A percentile compares a stretch with the other conserved stretches of the same genome.
These are phyloP conservation scores for Penicillium longicatenatum DNA, from an alignment of 495 filamentous ascomycete genomes.

Conservation along the genomic window DNA sequence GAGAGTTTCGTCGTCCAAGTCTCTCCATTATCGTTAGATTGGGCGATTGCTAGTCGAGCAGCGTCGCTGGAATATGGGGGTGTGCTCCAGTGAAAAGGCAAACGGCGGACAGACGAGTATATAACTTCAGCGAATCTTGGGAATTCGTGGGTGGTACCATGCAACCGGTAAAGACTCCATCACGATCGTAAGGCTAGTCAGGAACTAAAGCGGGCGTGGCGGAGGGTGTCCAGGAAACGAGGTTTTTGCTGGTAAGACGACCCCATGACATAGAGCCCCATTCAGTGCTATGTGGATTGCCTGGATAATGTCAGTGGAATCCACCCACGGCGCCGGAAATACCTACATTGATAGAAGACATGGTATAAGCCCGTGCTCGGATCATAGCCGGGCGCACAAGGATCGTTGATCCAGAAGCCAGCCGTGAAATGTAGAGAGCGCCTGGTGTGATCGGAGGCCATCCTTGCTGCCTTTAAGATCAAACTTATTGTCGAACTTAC, in stretches of 20 bases:
- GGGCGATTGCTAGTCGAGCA: too few species aligned
- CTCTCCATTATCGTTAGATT: too few species aligned
- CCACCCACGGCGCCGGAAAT: too few species aligned
- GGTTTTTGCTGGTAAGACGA: not conserved
- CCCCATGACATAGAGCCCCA: not conserved
- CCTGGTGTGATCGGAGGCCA: too few species aligned
- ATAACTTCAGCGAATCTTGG: not conserved
- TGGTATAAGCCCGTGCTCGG: not conserved
- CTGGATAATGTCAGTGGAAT: too few species aligned
- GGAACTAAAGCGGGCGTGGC: not conserved
- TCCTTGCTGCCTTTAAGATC: too few species aligned
- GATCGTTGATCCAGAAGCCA: not conserved
- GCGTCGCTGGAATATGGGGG: not conserved
- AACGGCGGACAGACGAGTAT: not conserved
- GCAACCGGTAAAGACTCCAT: not conserved
- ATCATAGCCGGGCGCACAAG: not conserved
- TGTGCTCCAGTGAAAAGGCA: not conserved
- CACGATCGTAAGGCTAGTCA: not conserved
- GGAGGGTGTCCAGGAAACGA: not conserved
- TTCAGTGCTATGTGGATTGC: not conserved
- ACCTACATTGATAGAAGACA: not conserved
- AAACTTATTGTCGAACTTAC: too few species aligned
- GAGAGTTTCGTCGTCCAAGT: too few species aligned
- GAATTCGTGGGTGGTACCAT: too few species aligned
- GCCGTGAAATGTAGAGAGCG: too few species aligned